Conservation (phyloP, 768 basidiomycete genomes). For the Tricholoma flavovirens region DNA sequence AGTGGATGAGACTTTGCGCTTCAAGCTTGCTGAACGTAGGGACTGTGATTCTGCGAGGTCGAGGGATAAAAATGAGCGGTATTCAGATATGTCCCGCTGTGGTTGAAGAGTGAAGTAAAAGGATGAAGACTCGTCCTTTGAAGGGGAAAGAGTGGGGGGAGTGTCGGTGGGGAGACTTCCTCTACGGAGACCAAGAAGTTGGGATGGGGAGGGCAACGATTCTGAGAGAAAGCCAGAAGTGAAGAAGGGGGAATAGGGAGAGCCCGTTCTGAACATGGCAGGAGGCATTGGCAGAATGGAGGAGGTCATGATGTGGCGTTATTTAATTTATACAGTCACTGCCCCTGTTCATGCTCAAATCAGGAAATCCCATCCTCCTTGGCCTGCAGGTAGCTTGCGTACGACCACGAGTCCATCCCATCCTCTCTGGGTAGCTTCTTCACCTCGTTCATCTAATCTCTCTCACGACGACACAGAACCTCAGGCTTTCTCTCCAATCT, state of each 20-base stretch:
- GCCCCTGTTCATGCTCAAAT: too few species aligned
- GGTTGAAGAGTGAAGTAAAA: slow-evolving; percentile 46
- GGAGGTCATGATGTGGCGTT: background rate
- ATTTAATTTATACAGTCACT: background rate
- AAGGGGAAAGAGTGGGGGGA: slow-evolving; percentile 7
- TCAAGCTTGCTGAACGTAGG: slow-evolving; percentile 33
- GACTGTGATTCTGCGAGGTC: slow-evolving; percentile 56
- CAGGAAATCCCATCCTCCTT: too few species aligned
- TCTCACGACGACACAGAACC: too few species aligned
- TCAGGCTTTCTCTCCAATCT: too few species aligned
- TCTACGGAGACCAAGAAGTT: slow-evolving; percentile 20
- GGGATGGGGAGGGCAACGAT: slow-evolving; percentile 14
- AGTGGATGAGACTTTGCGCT: slow-evolving; percentile 21
- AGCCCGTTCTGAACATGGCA: slow-evolving; percentile 35
- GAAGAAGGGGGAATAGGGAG: slow-evolving; percentile 61
- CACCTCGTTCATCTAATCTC: too few species aligned
- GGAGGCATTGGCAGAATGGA: slow-evolving; percentile 1
- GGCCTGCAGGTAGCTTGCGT: too few species aligned
- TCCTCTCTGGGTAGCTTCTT: too few species aligned
- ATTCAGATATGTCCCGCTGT: slow-evolving; percentile 32
- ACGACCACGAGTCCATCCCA: too few species aligned
- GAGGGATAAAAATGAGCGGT: slow-evolving; percentile 62
- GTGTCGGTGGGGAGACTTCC: slow-evolving; percentile 33
- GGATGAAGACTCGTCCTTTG: slow-evolving; percentile 28
- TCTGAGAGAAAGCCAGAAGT: slow-evolving; percentile 52